A percentile compares a stretch with the other conserved stretches of the same genome.
Conservation (phyloP, 495 filamentous ascomycete genomes). For the Monascus purpureus region DNA sequence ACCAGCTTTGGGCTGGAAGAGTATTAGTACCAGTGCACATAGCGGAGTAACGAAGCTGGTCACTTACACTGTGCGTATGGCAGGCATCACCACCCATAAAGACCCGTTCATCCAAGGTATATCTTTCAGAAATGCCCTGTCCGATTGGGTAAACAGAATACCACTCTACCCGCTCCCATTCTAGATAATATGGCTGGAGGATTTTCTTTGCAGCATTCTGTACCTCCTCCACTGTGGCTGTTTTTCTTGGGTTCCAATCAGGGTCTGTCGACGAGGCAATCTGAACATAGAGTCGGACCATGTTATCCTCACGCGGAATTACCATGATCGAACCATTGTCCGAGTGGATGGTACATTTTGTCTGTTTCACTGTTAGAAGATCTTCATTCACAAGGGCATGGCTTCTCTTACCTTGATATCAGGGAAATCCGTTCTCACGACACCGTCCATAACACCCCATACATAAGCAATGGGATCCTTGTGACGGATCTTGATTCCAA, state of each 20-base stretch:
- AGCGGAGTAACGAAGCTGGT: background rate
- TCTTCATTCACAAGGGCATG: background rate
- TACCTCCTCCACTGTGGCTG: conserved; percentile 43
- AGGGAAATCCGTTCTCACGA: conserved; percentile 67
- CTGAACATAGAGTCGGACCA: conserved; percentile 66
- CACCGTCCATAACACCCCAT: conserved; percentile 81
- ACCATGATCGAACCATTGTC: conserved; percentile 60
- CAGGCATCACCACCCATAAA: conserved; percentile 52
- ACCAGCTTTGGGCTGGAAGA: conserved; percentile 44
- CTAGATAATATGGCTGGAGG: conserved; percentile 42
- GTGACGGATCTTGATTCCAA: conserved; percentile 44
- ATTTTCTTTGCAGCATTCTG: conserved; percentile 48
- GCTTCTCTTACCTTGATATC: conserved; percentile 48
- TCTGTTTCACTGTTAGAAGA: conserved; percentile 41
- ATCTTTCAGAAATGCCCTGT: conserved; percentile 48
- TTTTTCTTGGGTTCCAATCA: conserved; percentile 39
- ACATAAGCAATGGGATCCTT: conserved; percentile 52
- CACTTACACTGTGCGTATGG: conserved; percentile 50
- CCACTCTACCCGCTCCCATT: conserved; percentile 43
- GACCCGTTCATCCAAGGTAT: conserved; percentile 40
- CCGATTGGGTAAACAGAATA: conserved; percentile 52
- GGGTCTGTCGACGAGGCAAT: conserved; percentile 48
- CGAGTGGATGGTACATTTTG: conserved; percentile 74
- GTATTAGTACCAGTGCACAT: conserved; percentile 16
- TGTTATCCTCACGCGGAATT: conserved; percentile 66